These are phyloP conservation scores for Penicillium crustosum DNA, from an alignment of 2,329 filamentous ascomycete genomes.

Conservation along the genomic window DNA sequence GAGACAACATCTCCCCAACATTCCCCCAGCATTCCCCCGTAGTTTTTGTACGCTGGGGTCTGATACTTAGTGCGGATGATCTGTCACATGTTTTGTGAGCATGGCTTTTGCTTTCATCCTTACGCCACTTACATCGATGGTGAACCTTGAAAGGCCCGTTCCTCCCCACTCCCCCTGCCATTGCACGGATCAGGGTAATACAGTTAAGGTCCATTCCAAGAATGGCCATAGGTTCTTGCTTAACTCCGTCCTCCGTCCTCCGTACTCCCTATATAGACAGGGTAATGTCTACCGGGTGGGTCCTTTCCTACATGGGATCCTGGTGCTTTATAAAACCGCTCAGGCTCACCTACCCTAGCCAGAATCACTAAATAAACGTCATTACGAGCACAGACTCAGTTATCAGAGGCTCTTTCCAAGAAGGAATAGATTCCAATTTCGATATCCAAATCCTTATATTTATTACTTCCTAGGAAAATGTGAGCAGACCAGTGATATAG, in stretches of 20 bases:
- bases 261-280: background rate
- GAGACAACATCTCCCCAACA: background rate
- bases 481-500: background rate
- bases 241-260: background rate
- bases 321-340: background rate
- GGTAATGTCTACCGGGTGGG: background rate
- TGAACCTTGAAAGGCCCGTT: background rate
- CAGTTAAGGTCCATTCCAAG: background rate
- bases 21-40: background rate
- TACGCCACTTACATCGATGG: constrained; percentile 12
- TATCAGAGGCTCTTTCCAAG: background rate
- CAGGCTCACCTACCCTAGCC: background rate
- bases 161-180: background rate
- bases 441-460: background rate
- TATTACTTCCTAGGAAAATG: background rate
- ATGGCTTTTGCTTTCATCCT: background rate
- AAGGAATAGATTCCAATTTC: background rate
- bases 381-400: background rate
- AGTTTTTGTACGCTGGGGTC: background rate
- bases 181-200: background rate
- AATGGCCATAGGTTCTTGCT: background rate
- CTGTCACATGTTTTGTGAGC: background rate
- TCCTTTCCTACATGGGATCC: background rate
- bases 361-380: background rate
- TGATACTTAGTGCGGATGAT: background rate